These are phyloP conservation scores for Moelleriella libera DNA, from an alignment of 2,329 filamentous ascomycete genomes.

Conservation along the genomic window DNA sequence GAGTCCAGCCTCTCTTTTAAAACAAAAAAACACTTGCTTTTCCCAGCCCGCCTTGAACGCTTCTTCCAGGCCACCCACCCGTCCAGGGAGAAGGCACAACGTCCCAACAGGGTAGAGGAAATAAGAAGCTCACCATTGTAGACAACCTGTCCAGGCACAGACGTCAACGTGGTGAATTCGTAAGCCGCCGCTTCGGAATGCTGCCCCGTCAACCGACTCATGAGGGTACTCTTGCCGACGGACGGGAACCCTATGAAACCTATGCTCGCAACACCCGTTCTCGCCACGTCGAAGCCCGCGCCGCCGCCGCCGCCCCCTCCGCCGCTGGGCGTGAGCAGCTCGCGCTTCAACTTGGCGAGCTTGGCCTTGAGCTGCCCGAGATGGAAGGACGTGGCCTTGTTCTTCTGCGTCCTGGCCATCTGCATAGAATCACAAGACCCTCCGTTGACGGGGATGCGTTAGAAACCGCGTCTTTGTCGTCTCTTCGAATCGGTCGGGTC, in stretches of 20 bases:
- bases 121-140: conserved; percentile 56
- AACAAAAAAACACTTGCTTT: too few species aligned
- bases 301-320: conserved; percentile 75
- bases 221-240: conserved; percentile 94
- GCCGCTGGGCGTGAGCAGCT: conserved; percentile 68
- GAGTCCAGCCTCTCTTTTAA: too few species aligned
- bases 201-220: conserved; percentile 88
- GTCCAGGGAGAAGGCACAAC: too few species aligned
- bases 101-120: background rate
- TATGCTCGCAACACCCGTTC: conserved; percentile 92
- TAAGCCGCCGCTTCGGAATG: conserved; percentile 96
- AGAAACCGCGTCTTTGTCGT: too few species aligned
- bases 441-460: background rate
- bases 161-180: conserved; percentile 96
- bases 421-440: conserved; percentile 16
- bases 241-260: conserved; percentile 98
- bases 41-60: background rate
- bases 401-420: conserved; percentile 97
- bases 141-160: conserved; percentile 85
- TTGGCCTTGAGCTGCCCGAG: conserved; percentile 95
- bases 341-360: conserved; percentile 91
- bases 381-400: conserved; percentile 90
- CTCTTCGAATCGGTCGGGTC: too few species aligned
- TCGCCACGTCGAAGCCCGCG: conserved; percentile 89
- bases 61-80: background rate